These are phyloP conservation scores for Dalechampia spathulata DNA, from an alignment of 441 rosid genomes.

Conservation along the genomic window DNA sequence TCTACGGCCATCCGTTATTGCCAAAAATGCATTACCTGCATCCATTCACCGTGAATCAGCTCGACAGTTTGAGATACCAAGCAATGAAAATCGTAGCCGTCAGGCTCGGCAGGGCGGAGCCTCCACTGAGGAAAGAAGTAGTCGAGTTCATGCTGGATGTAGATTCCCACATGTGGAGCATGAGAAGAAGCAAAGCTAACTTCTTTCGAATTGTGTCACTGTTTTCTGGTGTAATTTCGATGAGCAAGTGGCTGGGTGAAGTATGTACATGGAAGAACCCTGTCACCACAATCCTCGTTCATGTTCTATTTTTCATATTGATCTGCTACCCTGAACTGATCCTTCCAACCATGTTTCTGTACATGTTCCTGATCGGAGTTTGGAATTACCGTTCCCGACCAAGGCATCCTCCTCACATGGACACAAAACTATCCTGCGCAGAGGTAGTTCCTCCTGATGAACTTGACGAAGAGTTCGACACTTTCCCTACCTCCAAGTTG, in stretches of 20 bases:
- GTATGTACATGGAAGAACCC: slow-evolving; percentile 87
- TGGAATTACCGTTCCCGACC: slow-evolving; percentile 80
- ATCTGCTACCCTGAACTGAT: slow-evolving; percentile 78
- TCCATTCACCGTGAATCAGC: slow-evolving; percentile 78
- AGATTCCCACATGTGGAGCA: slow-evolving; percentile 94
- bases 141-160: slow-evolving; percentile 94
- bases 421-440: slow-evolving; percentile 70
- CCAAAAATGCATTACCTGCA: slow-evolving; percentile 94
- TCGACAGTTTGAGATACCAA: slow-evolving; percentile 74
- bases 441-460: slow-evolving; percentile 79
- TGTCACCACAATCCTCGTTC: slow-evolving; percentile 59
- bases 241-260: slow-evolving; percentile 78
- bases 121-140: slow-evolving; percentile 78
- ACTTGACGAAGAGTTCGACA: slow-evolving; percentile 84
- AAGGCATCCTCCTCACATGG: slow-evolving; percentile 87
- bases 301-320: slow-evolving; percentile 60
- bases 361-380: slow-evolving; percentile 69
- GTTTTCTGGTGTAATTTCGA: slow-evolving; percentile 52
- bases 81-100: slow-evolving; percentile 79
- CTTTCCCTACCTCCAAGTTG: slow-evolving; percentile 66
- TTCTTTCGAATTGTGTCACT: slow-evolving; percentile 71
- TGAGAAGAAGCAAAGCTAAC: slow-evolving; percentile 96
- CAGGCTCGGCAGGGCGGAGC: slow-evolving; percentile 89
- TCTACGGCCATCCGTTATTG: slow-evolving; percentile 70
- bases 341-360: slow-evolving; percentile 71